Base-by-base conservation (phyloP, 768 basidiomycete genomes). In the Tricholomella constricta region DNA sequence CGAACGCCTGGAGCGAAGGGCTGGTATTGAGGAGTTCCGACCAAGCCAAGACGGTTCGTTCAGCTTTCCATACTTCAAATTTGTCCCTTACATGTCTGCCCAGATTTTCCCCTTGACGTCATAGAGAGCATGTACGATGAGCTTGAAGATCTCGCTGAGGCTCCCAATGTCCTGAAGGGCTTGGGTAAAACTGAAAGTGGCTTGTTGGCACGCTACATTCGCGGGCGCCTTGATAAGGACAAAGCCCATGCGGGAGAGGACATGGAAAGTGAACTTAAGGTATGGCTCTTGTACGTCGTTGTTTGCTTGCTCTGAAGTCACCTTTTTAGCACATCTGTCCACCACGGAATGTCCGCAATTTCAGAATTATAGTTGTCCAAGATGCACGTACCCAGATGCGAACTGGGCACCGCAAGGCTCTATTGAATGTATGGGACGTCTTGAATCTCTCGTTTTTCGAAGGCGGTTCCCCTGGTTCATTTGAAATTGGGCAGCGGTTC, bases 351-450 rank as follows among this genome's bases (percentile, higher is more conserved):
- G 85, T 93, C 11, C 82, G 85, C 36, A 83, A 77, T 46, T 94
- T 96, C 70, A 78, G 91, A 37, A 82, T 95, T 5, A 63, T 94
- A 14, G 73, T 84, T 12, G 78, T 87, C 14, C 72, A 80, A 57
- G 94, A 90, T 63, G 80, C 82, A 15, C 74, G 76, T 31, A 85
- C 83, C 23, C 58, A 63, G 0, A 76, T 78, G 54, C 73, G 78
- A 46, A 76, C 78, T 0, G 72, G 81, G 7, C 72, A 79, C 54
- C 79, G 91, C 45, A 76, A 71, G 1, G 94, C 86, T 0, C 89
- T 91, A 64, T 59, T 98, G 48, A 94, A 88, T 0, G 79, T 95
- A 3, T 94, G 91, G 91, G 91, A 95, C 61, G 85, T 82, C 2
- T 69, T 81, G 3, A 72, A 72, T 11, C 54, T 88, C 23, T 72